Evolutionary conservation across 176 grass and related monocot genomes (phyloP), one percentile per base, ranked within the genome.

Genomic region (Guadua angustifolia): DNA sequence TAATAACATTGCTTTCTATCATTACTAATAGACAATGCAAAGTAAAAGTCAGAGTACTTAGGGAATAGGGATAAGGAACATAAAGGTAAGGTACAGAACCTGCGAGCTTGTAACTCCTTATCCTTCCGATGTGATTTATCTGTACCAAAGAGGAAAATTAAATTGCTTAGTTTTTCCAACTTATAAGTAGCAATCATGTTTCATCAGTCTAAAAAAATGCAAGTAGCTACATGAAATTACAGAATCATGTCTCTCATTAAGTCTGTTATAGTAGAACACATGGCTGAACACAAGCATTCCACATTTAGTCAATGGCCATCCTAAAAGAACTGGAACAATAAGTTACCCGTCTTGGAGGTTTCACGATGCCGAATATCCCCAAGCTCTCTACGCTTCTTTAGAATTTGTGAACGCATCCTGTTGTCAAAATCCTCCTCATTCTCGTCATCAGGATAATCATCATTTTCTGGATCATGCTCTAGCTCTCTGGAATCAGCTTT

Each of bases 401-500:
- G 81, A 84, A 98, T 94, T 87, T 90, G 91, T 12, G 86, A 90
- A 17, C 93, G 91, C 96, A 98, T 98, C 55, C 84, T 89, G 58
- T 91, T 89, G 88, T 98, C 96, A 82, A 98, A 95, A 72, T 92
- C 89, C 24, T 84, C 82, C 55, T 93, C 96, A 49, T 95, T 92
- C 22, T 90, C 94, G 2, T 95, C 87, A 50, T 94, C 72, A 77
- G 85, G 74, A 86, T 85, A 83, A 86, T 89, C 84, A 83, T 94
- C 56, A 65, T 58, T 83, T 74, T 85, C 82, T 33, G 16, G 29
- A 90, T 75, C 74, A 72, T 77, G 13, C 38, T 90, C 82, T 35
- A 13, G 22, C 59, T 84, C 88, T 83, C 70, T 87, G 50, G 66
- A 80, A 19, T 93, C 91, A 49, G 66, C 75, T 86, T 92, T 98